phyloP scores from a whole-genome alignment of 768 basidiomycete genomes.

The Hygrocybe coccinea region DNA sequence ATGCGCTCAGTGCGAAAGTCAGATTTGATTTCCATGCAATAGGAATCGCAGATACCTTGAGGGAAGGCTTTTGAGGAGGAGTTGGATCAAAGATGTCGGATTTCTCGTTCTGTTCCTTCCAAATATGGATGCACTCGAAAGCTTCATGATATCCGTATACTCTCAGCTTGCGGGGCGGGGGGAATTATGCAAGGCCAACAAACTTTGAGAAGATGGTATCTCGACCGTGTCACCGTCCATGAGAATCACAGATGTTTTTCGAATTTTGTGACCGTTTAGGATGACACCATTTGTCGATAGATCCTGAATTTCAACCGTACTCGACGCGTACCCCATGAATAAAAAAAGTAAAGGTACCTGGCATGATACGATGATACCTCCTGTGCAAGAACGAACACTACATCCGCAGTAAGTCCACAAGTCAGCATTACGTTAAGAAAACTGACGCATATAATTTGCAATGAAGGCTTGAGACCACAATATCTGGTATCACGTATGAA shows the following conservation, averaged over 20 bases:
- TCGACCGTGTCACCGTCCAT: slow-evolving; percentile 71
- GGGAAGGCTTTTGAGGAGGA: slow-evolving; percentile 47
- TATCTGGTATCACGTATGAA: slow-evolving; percentile 61
- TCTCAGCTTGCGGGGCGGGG: too few species aligned
- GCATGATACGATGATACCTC: slow-evolving; percentile 73
- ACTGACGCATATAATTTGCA: slow-evolving; percentile 78
- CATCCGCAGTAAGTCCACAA: slow-evolving; percentile 7
- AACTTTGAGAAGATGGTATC: slow-evolving; percentile 64
- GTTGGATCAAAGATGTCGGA: slow-evolving; percentile 57
- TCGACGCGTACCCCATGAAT: background rate
- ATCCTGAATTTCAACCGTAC: slow-evolving; percentile 43
- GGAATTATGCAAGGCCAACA: slow-evolving; percentile 8
- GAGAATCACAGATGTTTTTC: slow-evolving; percentile 62
- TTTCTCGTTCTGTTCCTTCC: slow-evolving; percentile 50
- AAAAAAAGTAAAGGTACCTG: slow-evolving; percentile 43
- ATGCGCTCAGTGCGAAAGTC: slow-evolving; percentile 43
- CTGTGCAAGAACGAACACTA: slow-evolving; percentile 66
- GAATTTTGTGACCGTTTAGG: slow-evolving; percentile 65
- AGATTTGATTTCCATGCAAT: background rate
- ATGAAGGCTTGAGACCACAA: slow-evolving; percentile 63
- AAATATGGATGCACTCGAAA: slow-evolving; percentile 61
- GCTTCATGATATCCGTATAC: slow-evolving; percentile 42
- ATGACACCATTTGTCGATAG: slow-evolving; percentile 70
- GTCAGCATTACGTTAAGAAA: background rate
- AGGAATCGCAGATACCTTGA: slow-evolving; percentile 42